These are phyloP conservation scores for Globisporangium heterothallicum DNA, from an alignment of 352 stramenopile species.

Conservation along the genomic window DNA sequence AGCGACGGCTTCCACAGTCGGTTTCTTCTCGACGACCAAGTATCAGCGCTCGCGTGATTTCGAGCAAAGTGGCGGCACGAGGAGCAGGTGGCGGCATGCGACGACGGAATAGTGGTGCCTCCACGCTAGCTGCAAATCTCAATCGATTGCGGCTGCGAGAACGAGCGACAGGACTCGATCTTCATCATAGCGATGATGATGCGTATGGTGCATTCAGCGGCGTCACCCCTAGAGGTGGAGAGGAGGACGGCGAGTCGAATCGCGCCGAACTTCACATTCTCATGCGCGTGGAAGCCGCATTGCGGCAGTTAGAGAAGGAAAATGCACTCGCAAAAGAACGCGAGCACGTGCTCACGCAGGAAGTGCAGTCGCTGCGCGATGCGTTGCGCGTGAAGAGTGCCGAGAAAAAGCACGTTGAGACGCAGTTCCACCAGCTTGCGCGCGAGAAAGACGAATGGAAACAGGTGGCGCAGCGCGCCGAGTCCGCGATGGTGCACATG, in stretches of 20 bases:
- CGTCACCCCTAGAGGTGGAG: not conserved
- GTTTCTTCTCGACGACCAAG: not conserved
- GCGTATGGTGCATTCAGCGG: no score
- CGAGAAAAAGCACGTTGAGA: conserved; percentile 52
- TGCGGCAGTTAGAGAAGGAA: conserved; percentile 68
- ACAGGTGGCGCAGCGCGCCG: conserved; percentile 35
- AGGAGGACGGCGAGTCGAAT: conserved; percentile 19
- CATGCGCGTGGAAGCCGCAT: conserved; percentile 53
- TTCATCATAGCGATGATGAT: no score
- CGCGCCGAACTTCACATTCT: conserved; percentile 55
- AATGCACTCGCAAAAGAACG: conserved; percentile 48
- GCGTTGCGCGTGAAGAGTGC: conserved; percentile 36
- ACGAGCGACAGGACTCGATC: no score
- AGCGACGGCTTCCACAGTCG: not conserved
- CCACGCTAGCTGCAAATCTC: conserved; percentile 8
- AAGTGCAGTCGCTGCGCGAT: conserved; percentile 55
- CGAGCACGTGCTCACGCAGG: conserved; percentile 41
- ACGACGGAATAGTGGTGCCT: conserved; percentile 1
- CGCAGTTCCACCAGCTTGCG: conserved; percentile 31
- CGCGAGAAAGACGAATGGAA: conserved; percentile 58
- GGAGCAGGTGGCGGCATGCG: not conserved
- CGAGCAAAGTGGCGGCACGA: not conserved
- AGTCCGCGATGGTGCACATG: conserved; percentile 38
- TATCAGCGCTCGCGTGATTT: not conserved
- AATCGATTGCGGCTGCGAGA: conserved; percentile 6